Evolutionary conservation across 371 early-diverging fungal species (phyloP), one percentile per base, ranked within the genome.

Genomic region (Mucor racemosus): DNA sequence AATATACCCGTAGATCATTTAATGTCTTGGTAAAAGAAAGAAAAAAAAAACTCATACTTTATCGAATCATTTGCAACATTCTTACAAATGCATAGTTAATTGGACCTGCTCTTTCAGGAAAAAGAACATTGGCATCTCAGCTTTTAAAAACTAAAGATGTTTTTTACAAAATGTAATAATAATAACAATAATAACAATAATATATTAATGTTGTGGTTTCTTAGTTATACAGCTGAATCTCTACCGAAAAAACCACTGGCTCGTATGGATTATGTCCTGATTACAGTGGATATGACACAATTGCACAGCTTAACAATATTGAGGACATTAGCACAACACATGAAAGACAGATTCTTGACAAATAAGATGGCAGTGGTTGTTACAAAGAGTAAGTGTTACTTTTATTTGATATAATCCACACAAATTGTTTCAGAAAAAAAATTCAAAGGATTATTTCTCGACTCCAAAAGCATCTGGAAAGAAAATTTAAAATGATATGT

Each of bases 261-360:
- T 19, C 60, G 64, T 15, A 50, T 68, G 4, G 80, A 80, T 39
- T 77, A 55, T 53, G 44, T 77, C 0, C 19, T 80, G n/a, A 42
- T 77, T 15, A 19, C 76, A 26, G 70, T 77, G 15, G 80, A 80
- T 41, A 71, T 76, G 70, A 76, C 76, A 0, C 74, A 76, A 33
- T 17, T 42, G 2, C 19, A 61, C 7, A 76, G 78, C 44, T 21
- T 76, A 15, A 6, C 26, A 1, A 36, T 69, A 8, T 40, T 77
- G 1, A 42, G 67, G 6, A 15, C 62, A 39, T 9, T 64, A 8
- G 50, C 77, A 4, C 36, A 71, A 19, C 46, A 41, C 2, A 54
- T 75, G 4, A 44, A 64, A 53, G 48, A 72, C 13, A 55, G 58
- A 4, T 76, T 67, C 60, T 40, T 77, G n/a, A 33, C 60, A 3